Base-by-base conservation (phyloP, 805 yeast species). In the Starmerella tilneyi region DNA sequence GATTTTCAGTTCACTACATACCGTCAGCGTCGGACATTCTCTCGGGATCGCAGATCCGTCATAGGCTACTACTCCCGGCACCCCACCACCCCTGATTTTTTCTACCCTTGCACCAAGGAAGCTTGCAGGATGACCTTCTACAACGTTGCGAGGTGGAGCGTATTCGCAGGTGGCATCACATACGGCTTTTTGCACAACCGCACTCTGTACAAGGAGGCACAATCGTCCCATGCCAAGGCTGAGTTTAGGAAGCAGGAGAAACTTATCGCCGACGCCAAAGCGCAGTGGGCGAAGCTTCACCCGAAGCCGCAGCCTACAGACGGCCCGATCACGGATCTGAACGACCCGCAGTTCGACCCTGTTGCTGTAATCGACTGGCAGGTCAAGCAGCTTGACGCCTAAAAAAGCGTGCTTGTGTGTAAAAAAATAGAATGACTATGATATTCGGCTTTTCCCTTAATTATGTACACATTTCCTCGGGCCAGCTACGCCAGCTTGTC, bases 161-260 rank as follows among this genome's bases (percentile, higher is more conserved):
- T 94, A 45, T 75, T 89, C 56, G 89, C 83, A 44, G 76, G 84
- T 56, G 98, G 98, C 66, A 71, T 88, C 48, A 73, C 76, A 51
- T 84, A 84, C 69, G 98, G 98, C 58, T 83, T 85, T 54, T 74
- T 74, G 65, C 94, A 85, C 73, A 83, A 94, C 67, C 69, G 75
- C 61, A 65, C 72, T 44, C 73, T 85, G 58, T 78, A 79, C 58
- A 59, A 75, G 20, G 71, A 72, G 45, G 86, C 81, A 49, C 68
- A 64, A 38, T 72, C 73, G 62, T 69, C 74, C 60, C 75, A 71
- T 44, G 83, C 77, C 58, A 68, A 69, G 44, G 69, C 68, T 34
- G 77, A 75, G 48, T 83, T 70, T 66, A 71, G 75, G 52, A 69
- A 75, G 54, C 76, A 84, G 65, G 75, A 76, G 65, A 78, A 80